Evolutionary conservation across 1,284 basidiomycete species (phyloP), one percentile per base, ranked within the genome.

Genomic region (Spongiforma sp.): DNA sequence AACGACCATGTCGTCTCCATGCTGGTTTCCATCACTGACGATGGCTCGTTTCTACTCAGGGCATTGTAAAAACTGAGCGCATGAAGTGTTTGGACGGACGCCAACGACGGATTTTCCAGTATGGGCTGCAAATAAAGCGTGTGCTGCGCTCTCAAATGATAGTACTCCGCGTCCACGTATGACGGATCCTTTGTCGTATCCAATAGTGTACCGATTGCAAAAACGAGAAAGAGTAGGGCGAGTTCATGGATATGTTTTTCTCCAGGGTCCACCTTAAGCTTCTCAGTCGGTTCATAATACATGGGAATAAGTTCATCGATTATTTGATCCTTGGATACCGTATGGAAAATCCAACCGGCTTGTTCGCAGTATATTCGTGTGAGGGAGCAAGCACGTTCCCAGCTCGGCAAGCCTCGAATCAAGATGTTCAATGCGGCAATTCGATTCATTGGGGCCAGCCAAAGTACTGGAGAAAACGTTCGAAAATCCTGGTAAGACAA

Each of bases 1-100:
- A 88, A 70, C n/a, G 80, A 83, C 87, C 88, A 88, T 28, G 86
- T 84, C 76, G 83, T 84, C 75, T 88, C 87, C 84, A 87, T 87
- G 62, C 82, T 87, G 1, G 75, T 78, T 64, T 82, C 80, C 39
- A 72, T 73, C 58, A 66, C 68, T n/a, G n/a, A n/a, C 9, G 72
- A 62, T 41, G 76, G 63, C 66, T 81, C 79, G 67, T 77, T 79
- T 59, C 78, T 77, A 64, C 77, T 79, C 77, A 89, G 82, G 12
- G 83, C 82, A 62, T 84, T 84, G 69, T 86, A 86, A 30, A 83
- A 80, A 69, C 82, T 84, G 75, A 84, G 76, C 69, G 89, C 73
- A 73, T 89, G 86, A 62, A 92, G 74, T 7, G 85, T 76, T 72
- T 90, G 88, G 57, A 91, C 85, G 41, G 88, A 89, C 60, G 86